Evolutionary conservation across 371 early-diverging fungal species (phyloP).

Genomic region (Mucor ambiguus): DNA sequence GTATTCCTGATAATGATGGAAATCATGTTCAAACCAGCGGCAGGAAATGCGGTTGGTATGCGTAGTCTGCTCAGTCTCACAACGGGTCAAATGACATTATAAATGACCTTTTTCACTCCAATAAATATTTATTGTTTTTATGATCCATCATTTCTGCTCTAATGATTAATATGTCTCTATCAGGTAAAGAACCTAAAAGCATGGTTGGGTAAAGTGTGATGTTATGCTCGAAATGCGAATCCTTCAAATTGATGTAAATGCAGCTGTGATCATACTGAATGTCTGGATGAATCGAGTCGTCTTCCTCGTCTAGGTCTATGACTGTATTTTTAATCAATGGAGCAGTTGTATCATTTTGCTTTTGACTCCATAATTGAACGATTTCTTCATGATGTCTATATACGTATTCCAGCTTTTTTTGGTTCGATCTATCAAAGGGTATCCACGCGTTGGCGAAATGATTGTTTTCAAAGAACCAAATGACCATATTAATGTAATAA

Average conservation of each 20-base stretch:
- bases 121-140: constrained; percentile 24
- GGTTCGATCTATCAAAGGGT: constrained; percentile 41
- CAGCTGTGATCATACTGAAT: constrained; percentile 29
- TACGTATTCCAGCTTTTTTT: constrained; percentile 40
- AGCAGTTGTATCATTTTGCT: background rate
- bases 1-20: constrained; percentile 33
- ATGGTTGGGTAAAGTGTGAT: constrained; percentile 36
- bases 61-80: constrained; percentile 25
- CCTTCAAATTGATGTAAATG: constrained; percentile 29
- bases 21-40: constrained; percentile 14
- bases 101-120: constrained; percentile 20
- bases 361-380: constrained; percentile 6
- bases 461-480: constrained; percentile 44
- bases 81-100: constrained; percentile 32
- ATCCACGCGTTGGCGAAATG: constrained; percentile 42
- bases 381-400: constrained; percentile 38
- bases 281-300: constrained; percentile 18
- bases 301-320: constrained; percentile 37
- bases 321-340: background rate
- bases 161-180: constrained; percentile 41
- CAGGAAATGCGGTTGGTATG: constrained; percentile 20
- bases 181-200: constrained; percentile 36
- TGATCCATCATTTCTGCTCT: constrained; percentile 35
- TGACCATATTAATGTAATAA: constrained; percentile 18
- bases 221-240: constrained; percentile 36